These are phyloP conservation scores for Xylaria sp. DNA, from an alignment of 2,329 filamentous ascomycete genomes.

Conservation along the genomic window DNA sequence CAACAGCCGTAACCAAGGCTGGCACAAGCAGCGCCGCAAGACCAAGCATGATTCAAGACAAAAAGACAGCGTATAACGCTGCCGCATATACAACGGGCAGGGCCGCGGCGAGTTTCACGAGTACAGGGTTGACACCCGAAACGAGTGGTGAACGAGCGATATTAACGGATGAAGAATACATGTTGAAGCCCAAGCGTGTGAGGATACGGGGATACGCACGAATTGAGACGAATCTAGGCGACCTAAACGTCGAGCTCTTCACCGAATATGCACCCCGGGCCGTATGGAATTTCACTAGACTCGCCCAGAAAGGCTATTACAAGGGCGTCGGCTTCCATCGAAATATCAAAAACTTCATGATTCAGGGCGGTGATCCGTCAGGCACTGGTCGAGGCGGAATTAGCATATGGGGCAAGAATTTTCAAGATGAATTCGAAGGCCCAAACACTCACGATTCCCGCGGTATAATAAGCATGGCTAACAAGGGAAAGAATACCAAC, in stretches of 20 bases:
- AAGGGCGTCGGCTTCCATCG: conserved; percentile 86
- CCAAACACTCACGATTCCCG: conserved; percentile 84
- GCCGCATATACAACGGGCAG: conserved; percentile 90
- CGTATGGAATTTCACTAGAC: conserved; percentile 95
- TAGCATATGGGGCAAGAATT: conserved; percentile 94
- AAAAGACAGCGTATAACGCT: conserved; percentile 80
- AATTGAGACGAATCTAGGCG: conserved; percentile 86
- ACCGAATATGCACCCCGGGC: conserved; percentile 92
- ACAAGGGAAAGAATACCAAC: conserved; percentile 98
- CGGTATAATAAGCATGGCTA: conserved; percentile 92
- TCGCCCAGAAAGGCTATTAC: conserved; percentile 93
- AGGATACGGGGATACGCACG: conserved; percentile 92
- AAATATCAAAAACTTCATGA: conserved; percentile 97
- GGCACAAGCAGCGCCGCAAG: conserved; percentile 48
- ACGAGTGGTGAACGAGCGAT: conserved; percentile 88
- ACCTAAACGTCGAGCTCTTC: conserved; percentile 88
- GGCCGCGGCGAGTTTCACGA: conserved; percentile 94
- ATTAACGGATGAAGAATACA: conserved; percentile 93
- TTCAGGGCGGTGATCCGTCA: conserved; percentile 94
- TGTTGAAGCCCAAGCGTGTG: conserved; percentile 89
- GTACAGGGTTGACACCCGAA: conserved; percentile 90
- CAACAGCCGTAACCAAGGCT: conserved; percentile 57
- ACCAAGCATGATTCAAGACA: conserved; percentile 64
- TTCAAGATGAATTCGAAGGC: conserved; percentile 92
- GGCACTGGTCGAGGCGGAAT: conserved; percentile 91